Evolutionary conservation across 176 grass and related monocot species (phyloP).

Genomic region (Oryza brachyantha): DNA sequence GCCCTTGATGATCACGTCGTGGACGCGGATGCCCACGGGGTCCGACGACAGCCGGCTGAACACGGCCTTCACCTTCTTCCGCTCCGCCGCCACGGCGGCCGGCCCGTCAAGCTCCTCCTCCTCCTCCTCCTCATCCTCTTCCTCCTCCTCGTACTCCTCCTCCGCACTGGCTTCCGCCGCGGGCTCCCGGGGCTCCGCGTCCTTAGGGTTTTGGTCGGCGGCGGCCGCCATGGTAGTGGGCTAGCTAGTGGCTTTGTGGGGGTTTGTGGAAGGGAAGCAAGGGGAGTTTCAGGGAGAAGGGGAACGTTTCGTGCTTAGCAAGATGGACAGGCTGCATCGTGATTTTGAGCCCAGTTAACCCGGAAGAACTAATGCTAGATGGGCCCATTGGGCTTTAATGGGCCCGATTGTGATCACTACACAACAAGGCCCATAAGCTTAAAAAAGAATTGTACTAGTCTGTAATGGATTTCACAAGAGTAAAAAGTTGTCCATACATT

Average conservation of each 20-base stretch:
- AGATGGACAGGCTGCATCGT: not conserved
- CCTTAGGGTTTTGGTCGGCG: constrained; percentile 47
- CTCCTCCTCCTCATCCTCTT: constrained; percentile 30
- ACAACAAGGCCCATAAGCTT: too few relatives aligned
- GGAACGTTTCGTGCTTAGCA: constrained; percentile 11
- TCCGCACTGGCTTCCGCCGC: not conserved
- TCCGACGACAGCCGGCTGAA: constrained; percentile 46
- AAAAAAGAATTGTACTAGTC: not conserved
- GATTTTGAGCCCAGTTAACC: not conserved
- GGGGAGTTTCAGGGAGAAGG: not conserved
- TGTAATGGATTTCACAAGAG: too few relatives aligned
- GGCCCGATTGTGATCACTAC: not conserved
- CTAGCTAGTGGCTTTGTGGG: too few relatives aligned
- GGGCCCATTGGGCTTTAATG: not conserved
- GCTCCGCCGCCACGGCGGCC: constrained; percentile 34
- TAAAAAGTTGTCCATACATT: too few relatives aligned
- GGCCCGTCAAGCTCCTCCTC: constrained; percentile 55
- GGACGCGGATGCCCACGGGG: constrained; percentile 70
- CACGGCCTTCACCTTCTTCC: constrained; percentile 51
- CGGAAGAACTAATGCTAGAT: not conserved
- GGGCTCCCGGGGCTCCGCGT: not conserved
- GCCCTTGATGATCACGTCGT: constrained; percentile 86
- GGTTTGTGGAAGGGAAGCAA: too few relatives aligned
- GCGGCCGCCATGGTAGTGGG: constrained; percentile 45
- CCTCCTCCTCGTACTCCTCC: constrained; percentile 23